Conservation (phyloP, 371 early-diverging fungal species). For the Mortierella sp. region DNA sequence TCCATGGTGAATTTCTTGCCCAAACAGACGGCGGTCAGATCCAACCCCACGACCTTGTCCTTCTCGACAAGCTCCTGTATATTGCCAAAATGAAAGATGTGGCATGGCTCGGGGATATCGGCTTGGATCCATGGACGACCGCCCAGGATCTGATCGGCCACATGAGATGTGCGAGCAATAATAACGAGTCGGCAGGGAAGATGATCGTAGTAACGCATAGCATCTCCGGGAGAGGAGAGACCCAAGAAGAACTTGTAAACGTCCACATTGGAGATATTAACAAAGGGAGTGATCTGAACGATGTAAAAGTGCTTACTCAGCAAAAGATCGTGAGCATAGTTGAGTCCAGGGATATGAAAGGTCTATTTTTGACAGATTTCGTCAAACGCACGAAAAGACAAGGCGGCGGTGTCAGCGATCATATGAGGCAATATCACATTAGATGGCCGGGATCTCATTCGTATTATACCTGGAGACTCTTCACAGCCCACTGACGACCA, state of each 20-base stretch:
- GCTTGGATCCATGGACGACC: slow-evolving; percentile 49
- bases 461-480: slow-evolving; percentile 39
- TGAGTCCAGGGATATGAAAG: slow-evolving; percentile 44
- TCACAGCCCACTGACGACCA: slow-evolving; percentile 44
- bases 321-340: slow-evolving; percentile 51
- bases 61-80: slow-evolving; percentile 31
- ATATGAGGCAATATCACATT: too few relatives aligned
- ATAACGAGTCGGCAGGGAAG: slow-evolving; percentile 52
- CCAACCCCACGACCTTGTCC: slow-evolving; percentile 29
- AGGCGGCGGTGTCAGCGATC: too few relatives aligned
- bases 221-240: slow-evolving; percentile 49
- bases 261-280: slow-evolving; percentile 32
- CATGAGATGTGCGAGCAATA: slow-evolving; percentile 43
- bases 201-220: slow-evolving; percentile 48
- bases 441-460: too few relatives aligned
- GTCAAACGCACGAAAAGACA: too few relatives aligned
- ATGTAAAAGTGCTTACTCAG: slow-evolving; percentile 53
- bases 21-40: slow-evolving; percentile 47
- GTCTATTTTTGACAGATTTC: slow-evolving; percentile 19
- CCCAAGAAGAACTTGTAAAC: slow-evolving; percentile 49
- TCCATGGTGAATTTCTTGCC: slow-evolving; percentile 52
- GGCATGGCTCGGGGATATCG: slow-evolving; percentile 53
- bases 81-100: slow-evolving; percentile 52
- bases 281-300: slow-evolving; percentile 53
- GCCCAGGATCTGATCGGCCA: slow-evolving; percentile 24